A percentile compares a stretch with the other conserved stretches of the same genome.
Evolutionary conservation across 2,329 filamentous ascomycete genomes (phyloP).

Genomic region (Conoideocrella luteorostrata): DNA sequence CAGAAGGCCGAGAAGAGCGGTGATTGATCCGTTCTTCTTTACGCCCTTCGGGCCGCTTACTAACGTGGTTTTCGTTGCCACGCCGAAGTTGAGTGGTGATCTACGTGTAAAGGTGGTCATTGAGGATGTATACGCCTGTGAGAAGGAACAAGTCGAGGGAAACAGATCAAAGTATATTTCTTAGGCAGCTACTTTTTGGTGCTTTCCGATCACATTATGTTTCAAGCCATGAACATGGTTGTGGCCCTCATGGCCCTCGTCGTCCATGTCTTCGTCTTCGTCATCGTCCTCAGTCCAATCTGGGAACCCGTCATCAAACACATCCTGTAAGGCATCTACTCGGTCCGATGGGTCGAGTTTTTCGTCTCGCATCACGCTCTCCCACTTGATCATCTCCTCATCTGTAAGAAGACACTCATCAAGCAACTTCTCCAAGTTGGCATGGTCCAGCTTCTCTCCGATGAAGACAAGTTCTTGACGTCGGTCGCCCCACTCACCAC

Average conservation of each 20-base stretch:
- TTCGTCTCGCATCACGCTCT: slow-evolving; percentile 42
- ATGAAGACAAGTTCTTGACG: slow-evolving; percentile 70
- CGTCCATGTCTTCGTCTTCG: slow-evolving; percentile 27
- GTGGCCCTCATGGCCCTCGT: slow-evolving; percentile 19
- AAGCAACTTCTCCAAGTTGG: slow-evolving; percentile 43
- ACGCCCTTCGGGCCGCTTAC: too few relatives aligned
- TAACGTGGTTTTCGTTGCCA: too few relatives aligned
- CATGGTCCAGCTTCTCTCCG: slow-evolving; percentile 54
- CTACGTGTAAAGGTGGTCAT: not conserved
- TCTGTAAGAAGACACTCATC: slow-evolving; percentile 58
- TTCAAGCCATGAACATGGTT: slow-evolving; percentile 2
- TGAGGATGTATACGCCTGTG: not conserved
- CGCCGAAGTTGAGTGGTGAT: too few relatives aligned
- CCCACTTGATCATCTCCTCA: slow-evolving; percentile 48
- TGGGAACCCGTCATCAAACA: slow-evolving; percentile 55
- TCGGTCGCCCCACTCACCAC: slow-evolving; percentile 61
- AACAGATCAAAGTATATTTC: too few relatives aligned
- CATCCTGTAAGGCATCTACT: slow-evolving; percentile 36
- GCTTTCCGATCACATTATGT: not conserved
- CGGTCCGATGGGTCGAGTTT: slow-evolving; percentile 31
- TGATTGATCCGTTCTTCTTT: too few relatives aligned
- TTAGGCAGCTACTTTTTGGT: not conserved
- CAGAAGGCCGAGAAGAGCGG: too few relatives aligned
- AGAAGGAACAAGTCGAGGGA: too few relatives aligned
- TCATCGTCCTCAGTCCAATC: slow-evolving; percentile 44